Evolutionary conservation across 2,329 filamentous ascomycete species (phyloP).

Genomic region (Fusarium brevicatenulatum): DNA sequence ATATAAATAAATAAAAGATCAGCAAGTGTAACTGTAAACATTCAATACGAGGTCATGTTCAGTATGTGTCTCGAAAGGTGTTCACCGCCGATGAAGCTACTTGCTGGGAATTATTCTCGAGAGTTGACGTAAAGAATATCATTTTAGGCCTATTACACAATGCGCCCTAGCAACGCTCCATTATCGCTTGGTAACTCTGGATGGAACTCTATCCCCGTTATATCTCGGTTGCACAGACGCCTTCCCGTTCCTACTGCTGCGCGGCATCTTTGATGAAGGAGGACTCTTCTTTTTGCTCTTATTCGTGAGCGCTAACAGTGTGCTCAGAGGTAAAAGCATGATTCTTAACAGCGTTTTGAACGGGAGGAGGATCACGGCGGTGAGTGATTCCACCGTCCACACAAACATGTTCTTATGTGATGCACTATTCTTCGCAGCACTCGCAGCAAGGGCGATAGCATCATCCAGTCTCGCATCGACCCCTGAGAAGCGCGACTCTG

Average conservation of each 20-base stretch:
- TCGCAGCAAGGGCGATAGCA: conserved; percentile 81
- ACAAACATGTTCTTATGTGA: conserved; percentile 51
- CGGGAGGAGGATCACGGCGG: conserved; percentile 53
- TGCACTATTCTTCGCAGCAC: conserved; percentile 67
- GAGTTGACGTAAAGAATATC: conserved; percentile 8
- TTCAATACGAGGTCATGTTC: neutral
- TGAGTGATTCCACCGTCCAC: conserved; percentile 52
- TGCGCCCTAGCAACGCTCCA: neutral
- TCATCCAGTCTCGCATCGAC: conserved; percentile 80
- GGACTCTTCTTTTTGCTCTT: conserved; percentile 46
- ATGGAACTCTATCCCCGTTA: conserved; percentile 50
- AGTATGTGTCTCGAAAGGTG: neutral
- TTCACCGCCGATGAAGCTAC: neutral
- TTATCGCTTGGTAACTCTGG: conserved; percentile 47
- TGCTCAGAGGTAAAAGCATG: conserved; percentile 56
- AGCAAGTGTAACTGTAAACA: neutral
- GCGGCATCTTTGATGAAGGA: conserved; percentile 34
- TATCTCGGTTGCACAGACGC: conserved; percentile 46
- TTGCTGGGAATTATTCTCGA: neutral
- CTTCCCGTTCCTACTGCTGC: conserved; percentile 41
- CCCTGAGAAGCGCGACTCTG: conserved; percentile 77
- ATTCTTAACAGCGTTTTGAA: conserved; percentile 53
- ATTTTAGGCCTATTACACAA: conserved; percentile 7
- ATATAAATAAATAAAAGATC: neutral
- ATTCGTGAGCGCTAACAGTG: conserved; percentile 50